Conservation (phyloP, 345 rosid species). For the Sonneratia caseolaris region DNA sequence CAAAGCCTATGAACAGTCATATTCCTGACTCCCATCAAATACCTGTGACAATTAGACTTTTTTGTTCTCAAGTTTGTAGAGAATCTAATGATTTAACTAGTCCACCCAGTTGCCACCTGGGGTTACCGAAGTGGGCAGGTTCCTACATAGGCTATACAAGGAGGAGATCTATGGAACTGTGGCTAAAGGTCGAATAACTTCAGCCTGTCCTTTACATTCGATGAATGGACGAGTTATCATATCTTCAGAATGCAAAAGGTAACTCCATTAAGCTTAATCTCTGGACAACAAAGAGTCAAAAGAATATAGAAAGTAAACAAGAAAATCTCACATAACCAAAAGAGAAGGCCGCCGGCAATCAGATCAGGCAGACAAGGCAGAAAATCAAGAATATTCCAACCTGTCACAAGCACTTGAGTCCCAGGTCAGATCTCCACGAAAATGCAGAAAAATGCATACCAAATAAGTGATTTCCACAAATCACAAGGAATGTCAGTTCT, state of each 20-base stretch:
- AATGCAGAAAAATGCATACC: neutral
- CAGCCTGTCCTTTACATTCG: neutral
- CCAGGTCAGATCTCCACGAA: neutral
- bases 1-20: neutral
- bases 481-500: neutral
- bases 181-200: neutral
- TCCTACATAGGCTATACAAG: neutral
- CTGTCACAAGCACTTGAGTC: neutral
- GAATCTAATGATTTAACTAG: neutral
- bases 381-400: neutral
- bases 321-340: neutral
- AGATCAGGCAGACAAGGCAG: neutral
- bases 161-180: neutral
- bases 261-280: neutral
- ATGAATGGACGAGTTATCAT: neutral
- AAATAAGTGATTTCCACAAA: neutral
- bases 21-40: no score
- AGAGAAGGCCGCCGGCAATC: neutral
- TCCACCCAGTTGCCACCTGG: neutral
- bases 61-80: neutral
- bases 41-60: neutral
- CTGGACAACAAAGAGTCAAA: neutral
- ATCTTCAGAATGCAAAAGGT: neutral
- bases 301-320: neutral
- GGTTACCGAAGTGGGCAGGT: neutral